Conservation (phyloP, 805 yeast species). For the Cyberlindnera veronae region DNA sequence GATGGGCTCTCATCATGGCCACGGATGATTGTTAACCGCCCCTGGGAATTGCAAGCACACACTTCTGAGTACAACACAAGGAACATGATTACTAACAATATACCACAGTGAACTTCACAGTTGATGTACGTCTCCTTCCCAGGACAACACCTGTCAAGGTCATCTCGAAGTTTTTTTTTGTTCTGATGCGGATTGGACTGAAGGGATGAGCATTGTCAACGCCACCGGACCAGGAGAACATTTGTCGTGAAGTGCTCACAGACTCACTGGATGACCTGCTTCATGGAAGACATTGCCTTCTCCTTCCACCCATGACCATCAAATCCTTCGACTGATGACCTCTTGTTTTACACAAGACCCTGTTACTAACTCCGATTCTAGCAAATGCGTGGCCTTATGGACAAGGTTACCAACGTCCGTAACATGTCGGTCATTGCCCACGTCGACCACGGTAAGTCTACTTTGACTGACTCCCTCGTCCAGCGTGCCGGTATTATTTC, state of each 20-base stretch:
- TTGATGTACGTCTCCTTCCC: constrained; percentile 35
- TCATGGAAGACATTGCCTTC: no score
- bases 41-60: not conserved
- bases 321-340: no score
- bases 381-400: constrained; percentile 99
- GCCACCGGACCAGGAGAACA: no score
- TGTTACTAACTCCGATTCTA: constrained; percentile 24
- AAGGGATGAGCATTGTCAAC: no score
- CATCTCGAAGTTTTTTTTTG: no score
- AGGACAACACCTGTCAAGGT: no score
- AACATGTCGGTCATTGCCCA: constrained; percentile 99
- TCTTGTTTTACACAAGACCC: not conserved
- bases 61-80: not conserved
- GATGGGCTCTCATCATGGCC: no score
- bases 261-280: no score
- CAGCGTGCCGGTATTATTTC: constrained; percentile 99
- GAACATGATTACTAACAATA: constrained; percentile 20
- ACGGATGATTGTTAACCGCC: no score
- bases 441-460: constrained; percentile 99
- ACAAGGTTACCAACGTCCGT: constrained; percentile 99
- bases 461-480: constrained; percentile 98
- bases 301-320: no score
- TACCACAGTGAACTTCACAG: constrained; percentile 51
- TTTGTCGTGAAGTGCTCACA: no score
- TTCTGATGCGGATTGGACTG: no score